These are phyloP conservation scores for Neltuma alba DNA, from an alignment of 306 rosid species.

Conservation along the genomic window DNA sequence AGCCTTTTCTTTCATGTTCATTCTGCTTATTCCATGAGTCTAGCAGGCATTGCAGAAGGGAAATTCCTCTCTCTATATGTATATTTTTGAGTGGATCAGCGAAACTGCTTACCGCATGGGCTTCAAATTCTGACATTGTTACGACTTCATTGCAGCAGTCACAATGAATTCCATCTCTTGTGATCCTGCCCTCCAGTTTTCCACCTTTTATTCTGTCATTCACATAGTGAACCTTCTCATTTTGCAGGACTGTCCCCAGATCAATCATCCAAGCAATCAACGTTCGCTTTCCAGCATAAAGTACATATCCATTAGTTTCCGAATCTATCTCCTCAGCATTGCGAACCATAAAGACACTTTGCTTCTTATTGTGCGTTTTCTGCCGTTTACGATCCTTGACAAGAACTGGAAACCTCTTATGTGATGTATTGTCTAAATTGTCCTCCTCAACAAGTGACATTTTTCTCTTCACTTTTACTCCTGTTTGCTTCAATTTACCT, in stretches of 20 bases:
- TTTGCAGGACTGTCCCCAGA: slow-evolving; percentile 51
- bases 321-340: slow-evolving; percentile 51
- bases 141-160: slow-evolving; percentile 55
- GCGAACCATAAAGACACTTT: slow-evolving; percentile 59
- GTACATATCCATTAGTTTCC: slow-evolving; percentile 53
- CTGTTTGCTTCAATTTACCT: slow-evolving; percentile 34
- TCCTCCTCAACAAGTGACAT: slow-evolving; percentile 21
- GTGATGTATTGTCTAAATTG: slow-evolving; percentile 11
- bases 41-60: slow-evolving; percentile 62
- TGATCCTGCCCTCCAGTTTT: slow-evolving; percentile 50
- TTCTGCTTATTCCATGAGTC: slow-evolving; percentile 64
- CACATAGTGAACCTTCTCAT: slow-evolving; percentile 54
- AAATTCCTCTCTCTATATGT: slow-evolving; percentile 45
- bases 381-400: slow-evolving; percentile 35
- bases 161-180: slow-evolving; percentile 61
- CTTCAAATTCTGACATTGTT: slow-evolving; percentile 54
- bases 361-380: slow-evolving; percentile 50
- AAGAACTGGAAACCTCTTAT: slow-evolving; percentile 30
- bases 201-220: slow-evolving; percentile 42
- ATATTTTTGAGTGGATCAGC: slow-evolving; percentile 46
- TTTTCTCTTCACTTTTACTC: slow-evolving; percentile 32
- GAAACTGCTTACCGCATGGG: slow-evolving; percentile 50
- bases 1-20: slow-evolving; percentile 42
- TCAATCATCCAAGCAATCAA: slow-evolving; percentile 70
- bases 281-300: slow-evolving; percentile 62